Base-by-base conservation (phyloP, 805 yeast genomes). In the Lachancea sp. region DNA sequence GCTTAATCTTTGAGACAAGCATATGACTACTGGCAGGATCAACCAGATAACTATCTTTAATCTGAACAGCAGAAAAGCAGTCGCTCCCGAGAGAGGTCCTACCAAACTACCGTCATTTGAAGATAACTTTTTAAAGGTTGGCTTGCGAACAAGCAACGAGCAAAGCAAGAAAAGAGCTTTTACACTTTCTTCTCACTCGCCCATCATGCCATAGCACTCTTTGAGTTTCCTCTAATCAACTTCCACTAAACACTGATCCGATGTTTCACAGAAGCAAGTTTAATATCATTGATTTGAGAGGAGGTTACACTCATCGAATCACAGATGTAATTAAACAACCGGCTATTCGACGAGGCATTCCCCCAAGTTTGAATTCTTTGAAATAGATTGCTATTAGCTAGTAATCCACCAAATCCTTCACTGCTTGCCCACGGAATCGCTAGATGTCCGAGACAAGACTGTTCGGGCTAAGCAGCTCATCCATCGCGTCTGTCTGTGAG, bases 1-100 rank as follows among this genome's bases (percentile, higher is more conserved):
- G 73, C 73, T 68, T 68, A 67, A 70, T 70, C 73, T 70, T 70
- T 70, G 73, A 68, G 73, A 69, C 73, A 70, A 69, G 73, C 73
- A 70, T 70, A 70, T 67, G 72, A 69, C 72, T 70, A 69, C 73
- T 69, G 72, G 72, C 72, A 69, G 72, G 72, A 70, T 69, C 73
- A 69, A 69, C 72, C 72, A 68, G 72, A 65, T 68, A 69, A 68
- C 58, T 54, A 54, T 52, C 55, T 41, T 54, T 33, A 36, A 36
- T 36, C 33, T 27, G 45, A 32, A 32, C 47, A 34, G 38, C 45
- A 36, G 33, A 44, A 37, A 36, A 38, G 18, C 34, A 31, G 41
- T 38, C 41, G 33, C 41, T 38, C 41, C 38, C 38, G 27, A 42
- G 31, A 40, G 35, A 34, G 37, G 22, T 41, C 25, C 43, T 40